Conservation (phyloP, 2,329 filamentous ascomycete species). For the Colletotrichum sp. region DNA sequence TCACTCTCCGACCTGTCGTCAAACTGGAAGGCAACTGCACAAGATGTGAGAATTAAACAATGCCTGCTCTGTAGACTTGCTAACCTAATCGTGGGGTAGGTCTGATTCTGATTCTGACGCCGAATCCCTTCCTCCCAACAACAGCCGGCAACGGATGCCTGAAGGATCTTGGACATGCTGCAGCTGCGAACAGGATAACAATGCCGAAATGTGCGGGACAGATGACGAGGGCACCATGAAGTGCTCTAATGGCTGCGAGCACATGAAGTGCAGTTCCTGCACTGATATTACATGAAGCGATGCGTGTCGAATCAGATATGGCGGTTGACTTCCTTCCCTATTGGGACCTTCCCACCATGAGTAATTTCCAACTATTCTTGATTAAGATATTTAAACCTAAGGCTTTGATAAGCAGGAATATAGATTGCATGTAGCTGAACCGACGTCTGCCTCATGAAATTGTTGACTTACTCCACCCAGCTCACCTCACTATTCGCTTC, state of each 20-base stretch:
- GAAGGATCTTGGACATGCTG: conserved; percentile 1
- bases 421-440: background rate
- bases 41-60: background rate
- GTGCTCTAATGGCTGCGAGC: background rate
- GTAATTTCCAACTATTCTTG: background rate
- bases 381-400: background rate
- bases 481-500: background rate
- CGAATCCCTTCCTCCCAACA: background rate
- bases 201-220: background rate
- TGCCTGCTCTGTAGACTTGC: background rate
- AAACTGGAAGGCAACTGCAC: background rate
- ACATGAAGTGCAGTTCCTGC: background rate
- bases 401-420: background rate
- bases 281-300: background rate
- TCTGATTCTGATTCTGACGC: background rate
- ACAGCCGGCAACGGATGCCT: background rate
- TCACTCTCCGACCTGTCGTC: background rate
- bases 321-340: background rate
- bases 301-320: background rate
- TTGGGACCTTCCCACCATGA: background rate
- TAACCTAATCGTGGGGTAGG: background rate
- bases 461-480: background rate
- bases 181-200: background rate
- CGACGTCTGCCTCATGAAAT: background rate
- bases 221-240: background rate